Base-by-base conservation (phyloP, 2,329 filamentous ascomycete genomes). In the Penicillium sp. region DNA sequence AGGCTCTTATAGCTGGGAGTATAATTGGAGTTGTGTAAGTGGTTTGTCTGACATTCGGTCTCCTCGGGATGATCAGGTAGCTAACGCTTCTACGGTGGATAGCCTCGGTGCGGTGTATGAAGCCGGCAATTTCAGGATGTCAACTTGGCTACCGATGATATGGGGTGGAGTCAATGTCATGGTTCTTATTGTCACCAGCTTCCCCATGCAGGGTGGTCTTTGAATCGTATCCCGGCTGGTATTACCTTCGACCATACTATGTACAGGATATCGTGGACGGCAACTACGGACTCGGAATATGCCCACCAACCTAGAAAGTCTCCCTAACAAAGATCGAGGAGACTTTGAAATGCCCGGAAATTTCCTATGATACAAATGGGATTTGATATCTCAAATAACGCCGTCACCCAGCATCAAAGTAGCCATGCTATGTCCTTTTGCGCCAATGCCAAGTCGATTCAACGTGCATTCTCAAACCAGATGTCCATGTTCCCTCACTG, bases 101-200 rank as follows among this genome's bases (percentile, higher is more conserved):
- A 92, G 89, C 47, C 78, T 95, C 20, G 90, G 89, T 13, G 89
- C 88, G 9, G 84, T 93, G 35, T 96, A 96, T 70, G 84, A 86
- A 64, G 84, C 88, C 2, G 92, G 91, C 42, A 90, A 88, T 74
- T 96, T 93, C 71, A 82, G 86, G 66, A 94, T 96, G 91, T 93
- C 91, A 44, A 96, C 92, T 0, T 96, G 92, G 92, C 89, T 96
- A 50, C 92, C 92, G 0, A 89, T 94, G 68, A 83, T 92, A 22
- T 96, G 92, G 92, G 90, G 86, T 1, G 82, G 90, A 69, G 88
- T 93, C 72, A 96, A 91, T 71, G 86, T 93, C 10, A 73, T 96
- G 45, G 82, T 95, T 31, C 78, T 97, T 44, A 85, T 96, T 48
- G 79, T 96, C 60, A 94, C 91, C 5, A 94, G 90, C 4, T 96